Evolutionary conservation across 768 basidiomycete genomes (phyloP).

Genomic region (Boletus speciosus): DNA sequence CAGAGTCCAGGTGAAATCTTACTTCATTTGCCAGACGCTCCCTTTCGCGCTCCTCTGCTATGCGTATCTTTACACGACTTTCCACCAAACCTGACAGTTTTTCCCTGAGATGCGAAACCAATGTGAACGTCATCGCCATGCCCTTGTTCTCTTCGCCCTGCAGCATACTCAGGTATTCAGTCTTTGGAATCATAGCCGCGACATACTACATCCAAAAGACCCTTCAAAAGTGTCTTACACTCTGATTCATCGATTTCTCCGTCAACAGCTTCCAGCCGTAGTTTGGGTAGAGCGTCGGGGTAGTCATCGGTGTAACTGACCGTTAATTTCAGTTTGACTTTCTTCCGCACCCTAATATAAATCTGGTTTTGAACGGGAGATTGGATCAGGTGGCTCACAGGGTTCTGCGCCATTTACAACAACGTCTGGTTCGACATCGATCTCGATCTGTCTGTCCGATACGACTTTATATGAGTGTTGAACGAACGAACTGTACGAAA

Average conservation of each 20-base stretch:
- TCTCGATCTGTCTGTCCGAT: constrained; percentile 76
- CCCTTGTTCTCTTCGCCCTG: constrained; percentile 85
- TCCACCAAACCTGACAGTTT: constrained; percentile 62
- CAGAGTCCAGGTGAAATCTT: constrained; percentile 10
- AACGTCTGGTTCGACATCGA: constrained; percentile 87
- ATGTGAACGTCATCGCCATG: constrained; percentile 98
- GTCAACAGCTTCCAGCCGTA: constrained; percentile 63
- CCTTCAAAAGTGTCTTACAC: constrained; percentile 49
- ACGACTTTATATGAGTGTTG: constrained; percentile 65
- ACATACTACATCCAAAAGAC: constrained; percentile 56
- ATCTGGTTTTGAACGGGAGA: constrained; percentile 4
- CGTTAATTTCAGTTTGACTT: constrained; percentile 71
- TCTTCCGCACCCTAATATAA: constrained; percentile 24
- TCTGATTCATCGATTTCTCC: constrained; percentile 63
- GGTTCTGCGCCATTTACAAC: constrained; percentile 56
- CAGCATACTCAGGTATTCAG: background rate
- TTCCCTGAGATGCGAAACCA: constrained; percentile 84
- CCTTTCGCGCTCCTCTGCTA: constrained; percentile 65
- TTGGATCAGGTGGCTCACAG: constrained; percentile 37
- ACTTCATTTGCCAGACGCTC: constrained; percentile 78
- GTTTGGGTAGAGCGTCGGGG: constrained; percentile 76
- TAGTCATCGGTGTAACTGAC: constrained; percentile 81
- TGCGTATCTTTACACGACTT: constrained; percentile 50
- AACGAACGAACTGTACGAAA: constrained; percentile 37
- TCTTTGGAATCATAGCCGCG: constrained; percentile 3